Base-by-base conservation (phyloP, 148 eudicot genomes). In the Heliosperma pusillum region DNA sequence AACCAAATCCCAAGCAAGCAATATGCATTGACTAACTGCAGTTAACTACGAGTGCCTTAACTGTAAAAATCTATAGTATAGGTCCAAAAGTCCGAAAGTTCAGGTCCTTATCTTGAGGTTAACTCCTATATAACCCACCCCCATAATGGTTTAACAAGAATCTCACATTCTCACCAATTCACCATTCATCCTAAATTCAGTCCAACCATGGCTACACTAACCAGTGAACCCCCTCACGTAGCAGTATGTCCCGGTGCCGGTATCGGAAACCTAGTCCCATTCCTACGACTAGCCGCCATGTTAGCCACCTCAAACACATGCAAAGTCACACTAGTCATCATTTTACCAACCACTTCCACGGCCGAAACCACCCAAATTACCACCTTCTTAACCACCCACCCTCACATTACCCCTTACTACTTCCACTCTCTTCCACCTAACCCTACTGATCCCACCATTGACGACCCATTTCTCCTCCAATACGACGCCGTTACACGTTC, bases 261-360 rank as follows among this genome's bases (percentile, higher is more conserved):
- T 9, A 79, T 82, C 44, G 87, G 83, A 4, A 79, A 82, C 70
- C 47, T 82, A 47, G 64, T 71, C 11, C 83, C 87, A 11, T 79
- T 82, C 53, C 75, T 85, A 26, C 63, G 87, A 0, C 79, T 85
- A 2, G 79, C 87, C 5, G 73, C 83, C 24, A 77, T 69, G 59
- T 16, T 82, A 27, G 55, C 82, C 19, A 65, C 69, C 5, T 60
- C 80, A 7, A 56, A 26, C 55, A 63, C 61, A n/a, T 57, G 67
- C 60, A 44, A 15, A 0, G 53, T 80, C 67, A 83, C 83, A 2
- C 61, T 80, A 56, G 4, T 80, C 67, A 19, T 55, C 66, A 65
- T 56, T 27, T 60, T 71, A 4, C 79, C 85, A 10, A 65, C 60
- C 7, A 67, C 61, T 19, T 78, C 62, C 53, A 40, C 69, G 20